These are phyloP conservation scores for Collariella sp. DNA, from an alignment of 495 filamentous ascomycete species.

Conservation along the genomic window DNA sequence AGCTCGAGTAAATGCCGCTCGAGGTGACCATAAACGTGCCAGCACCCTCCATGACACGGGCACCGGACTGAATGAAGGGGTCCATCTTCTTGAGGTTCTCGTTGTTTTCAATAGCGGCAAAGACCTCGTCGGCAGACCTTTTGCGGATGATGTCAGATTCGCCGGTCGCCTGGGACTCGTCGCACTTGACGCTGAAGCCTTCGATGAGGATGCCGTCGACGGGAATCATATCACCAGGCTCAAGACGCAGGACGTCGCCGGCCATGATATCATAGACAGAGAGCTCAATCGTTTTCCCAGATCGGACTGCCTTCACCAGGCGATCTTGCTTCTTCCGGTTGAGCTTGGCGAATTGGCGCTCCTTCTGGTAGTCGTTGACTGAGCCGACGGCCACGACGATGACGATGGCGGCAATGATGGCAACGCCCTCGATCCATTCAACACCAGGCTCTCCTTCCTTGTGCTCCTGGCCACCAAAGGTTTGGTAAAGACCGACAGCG, in stretches of 20 bases:
- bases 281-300: slow-evolving; percentile 62
- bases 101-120: slow-evolving; percentile 64
- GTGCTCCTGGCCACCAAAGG: slow-evolving; percentile 39
- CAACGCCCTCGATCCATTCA: slow-evolving; percentile 75
- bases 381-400: slow-evolving; percentile 71
- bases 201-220: slow-evolving; percentile 67
- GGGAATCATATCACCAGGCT: slow-evolving; percentile 67
- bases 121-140: slow-evolving; percentile 66
- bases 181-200: slow-evolving; percentile 68
- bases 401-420: slow-evolving; percentile 66
- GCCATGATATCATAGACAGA: slow-evolving; percentile 65
- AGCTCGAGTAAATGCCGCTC: slow-evolving; percentile 76
- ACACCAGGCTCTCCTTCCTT: slow-evolving; percentile 40
- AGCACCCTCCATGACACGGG: slow-evolving; percentile 85
- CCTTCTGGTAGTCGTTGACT: slow-evolving; percentile 71
- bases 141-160: slow-evolving; percentile 79
- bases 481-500: slow-evolving; percentile 64
- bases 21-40: slow-evolving; percentile 82
- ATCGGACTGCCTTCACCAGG: slow-evolving; percentile 65
- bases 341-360: slow-evolving; percentile 68
- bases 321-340: slow-evolving; percentile 78
- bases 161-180: slow-evolving; percentile 77
- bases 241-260: slow-evolving; percentile 64
- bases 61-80: slow-evolving; percentile 88
- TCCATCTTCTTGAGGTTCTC: slow-evolving; percentile 76